These are phyloP conservation scores for Macrophomina pseudophaseolina DNA, from an alignment of 2,329 filamentous ascomycete genomes.

Conservation along the genomic window DNA sequence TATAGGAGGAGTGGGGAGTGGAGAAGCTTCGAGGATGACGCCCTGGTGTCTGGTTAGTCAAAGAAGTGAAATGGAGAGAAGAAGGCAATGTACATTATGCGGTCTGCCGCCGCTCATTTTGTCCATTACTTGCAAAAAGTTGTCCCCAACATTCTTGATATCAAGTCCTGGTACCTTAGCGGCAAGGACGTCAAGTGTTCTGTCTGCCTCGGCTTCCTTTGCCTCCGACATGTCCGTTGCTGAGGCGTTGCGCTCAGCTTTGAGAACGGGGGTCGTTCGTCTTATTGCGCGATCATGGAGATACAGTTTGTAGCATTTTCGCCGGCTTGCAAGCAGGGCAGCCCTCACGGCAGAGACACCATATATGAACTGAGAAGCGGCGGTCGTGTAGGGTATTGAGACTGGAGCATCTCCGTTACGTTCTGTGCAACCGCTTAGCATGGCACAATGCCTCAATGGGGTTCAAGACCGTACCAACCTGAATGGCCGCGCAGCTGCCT, in stretches of 20 bases:
- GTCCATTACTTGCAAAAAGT: slow-evolving; percentile 73
- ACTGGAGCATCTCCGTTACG: not conserved
- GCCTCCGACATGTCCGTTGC: not conserved
- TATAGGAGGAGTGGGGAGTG: slow-evolving; percentile 61
- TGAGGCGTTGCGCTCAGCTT: not conserved
- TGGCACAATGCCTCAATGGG: not conserved
- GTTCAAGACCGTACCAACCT: slow-evolving; percentile 1
- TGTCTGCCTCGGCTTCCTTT: not conserved
- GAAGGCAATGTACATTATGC: slow-evolving; percentile 66
- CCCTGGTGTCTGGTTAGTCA: slow-evolving; percentile 53
- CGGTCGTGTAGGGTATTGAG: slow-evolving; percentile 70
- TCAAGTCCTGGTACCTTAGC: slow-evolving; percentile 32
- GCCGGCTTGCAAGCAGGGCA: slow-evolving; percentile 70
- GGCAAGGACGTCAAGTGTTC: slow-evolving; percentile 29
- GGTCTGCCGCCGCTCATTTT: slow-evolving; percentile 82
- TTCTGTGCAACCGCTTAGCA: not conserved
- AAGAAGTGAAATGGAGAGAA: not conserved
- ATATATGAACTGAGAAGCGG: slow-evolving; percentile 90
- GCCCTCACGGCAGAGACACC: slow-evolving; percentile 81
- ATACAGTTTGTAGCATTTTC: slow-evolving; percentile 85
- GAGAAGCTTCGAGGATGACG: slow-evolving; percentile 83
- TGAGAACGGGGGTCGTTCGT: not conserved
- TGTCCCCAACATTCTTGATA: slow-evolving; percentile 64
- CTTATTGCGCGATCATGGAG: slow-evolving; percentile 49
- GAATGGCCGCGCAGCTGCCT: not conserved